Conservation (phyloP, 2,329 filamentous ascomycete species). For the Lecanosticta acicola region DNA sequence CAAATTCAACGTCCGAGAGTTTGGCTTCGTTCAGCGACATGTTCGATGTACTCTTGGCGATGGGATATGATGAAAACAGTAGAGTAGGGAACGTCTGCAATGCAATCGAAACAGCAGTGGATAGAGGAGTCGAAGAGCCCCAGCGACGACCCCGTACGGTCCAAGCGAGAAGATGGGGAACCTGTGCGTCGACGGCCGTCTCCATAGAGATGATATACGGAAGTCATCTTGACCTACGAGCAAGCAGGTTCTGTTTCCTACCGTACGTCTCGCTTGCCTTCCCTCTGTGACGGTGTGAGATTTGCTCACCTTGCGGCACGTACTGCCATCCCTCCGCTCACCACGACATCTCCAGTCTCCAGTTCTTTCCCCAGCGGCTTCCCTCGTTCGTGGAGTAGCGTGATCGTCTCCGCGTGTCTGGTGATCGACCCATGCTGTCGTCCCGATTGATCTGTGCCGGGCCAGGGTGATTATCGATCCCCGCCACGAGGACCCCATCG, state of each 20-base stretch:
- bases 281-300: not conserved
- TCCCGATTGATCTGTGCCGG: too few relatives aligned
- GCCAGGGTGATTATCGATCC: too few relatives aligned
- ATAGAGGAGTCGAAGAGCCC: not conserved
- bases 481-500: too few relatives aligned
- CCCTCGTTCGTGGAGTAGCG: not conserved
- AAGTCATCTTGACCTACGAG: not conserved
- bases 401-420: not conserved
- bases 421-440: too few relatives aligned
- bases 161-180: not conserved
- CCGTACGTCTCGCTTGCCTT: not conserved
- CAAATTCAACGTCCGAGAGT: slow-evolving; percentile 19
- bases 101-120: too few relatives aligned
- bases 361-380: not conserved
- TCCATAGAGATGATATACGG: not conserved
- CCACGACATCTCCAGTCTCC: too few relatives aligned
- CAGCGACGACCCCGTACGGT: not conserved
- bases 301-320: not conserved
- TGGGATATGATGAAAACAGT: too few relatives aligned
- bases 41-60: not conserved
- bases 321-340: not conserved
- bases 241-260: not conserved
- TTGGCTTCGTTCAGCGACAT: slow-evolving; percentile 16
- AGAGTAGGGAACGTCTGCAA: too few relatives aligned
- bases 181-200: not conserved